Evolutionary conservation across 352 stramenopile genomes (phyloP).

Genomic region (Phytophthora megakarya): DNA sequence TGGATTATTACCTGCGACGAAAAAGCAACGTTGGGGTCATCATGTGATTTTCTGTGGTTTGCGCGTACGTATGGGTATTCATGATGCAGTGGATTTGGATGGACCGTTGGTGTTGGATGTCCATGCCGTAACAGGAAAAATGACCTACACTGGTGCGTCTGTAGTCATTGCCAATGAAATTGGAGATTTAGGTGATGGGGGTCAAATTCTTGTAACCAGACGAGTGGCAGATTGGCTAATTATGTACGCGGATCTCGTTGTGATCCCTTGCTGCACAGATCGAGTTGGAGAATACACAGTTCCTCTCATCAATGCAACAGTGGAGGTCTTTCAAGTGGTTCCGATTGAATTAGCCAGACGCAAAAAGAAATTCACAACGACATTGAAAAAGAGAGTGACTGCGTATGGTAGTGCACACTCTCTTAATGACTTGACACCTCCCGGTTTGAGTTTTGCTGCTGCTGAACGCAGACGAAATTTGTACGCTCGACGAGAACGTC

Average conservation of each 20-base stretch:
- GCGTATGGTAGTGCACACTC: conserved; percentile 2
- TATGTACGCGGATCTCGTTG: conserved; percentile 47
- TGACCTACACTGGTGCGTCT: conserved; percentile 58
- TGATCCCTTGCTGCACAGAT: conserved; percentile 38
- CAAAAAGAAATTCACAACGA: conserved; percentile 48
- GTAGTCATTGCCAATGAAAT: conserved; percentile 61
- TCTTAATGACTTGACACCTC: conserved; percentile 10
- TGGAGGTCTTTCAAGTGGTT: conserved; percentile 53
- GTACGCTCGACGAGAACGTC: conserved; percentile 38
- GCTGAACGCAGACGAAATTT: conserved; percentile 33
- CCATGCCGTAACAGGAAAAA: conserved; percentile 59
- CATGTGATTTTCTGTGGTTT: conserved; percentile 54
- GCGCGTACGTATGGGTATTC: conserved; percentile 67
- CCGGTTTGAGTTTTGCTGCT: conserved; percentile 27
- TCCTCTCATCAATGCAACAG: conserved; percentile 39
- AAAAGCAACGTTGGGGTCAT: conserved; percentile 36
- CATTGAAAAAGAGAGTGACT: conserved; percentile 31
- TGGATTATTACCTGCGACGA: conserved; percentile 42
- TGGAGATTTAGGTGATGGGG: conserved; percentile 55
- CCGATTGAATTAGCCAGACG: conserved; percentile 35
- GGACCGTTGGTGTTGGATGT: conserved; percentile 44
- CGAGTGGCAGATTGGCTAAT: conserved; percentile 52
- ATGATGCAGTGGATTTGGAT: conserved; percentile 46
- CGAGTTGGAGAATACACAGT: conserved; percentile 48
- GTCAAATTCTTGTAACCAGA: conserved; percentile 59